Evolutionary conservation across 1,139 yeast species (phyloP), one percentile per base, ranked within the genome.

Genomic region (Pichia sp.): DNA sequence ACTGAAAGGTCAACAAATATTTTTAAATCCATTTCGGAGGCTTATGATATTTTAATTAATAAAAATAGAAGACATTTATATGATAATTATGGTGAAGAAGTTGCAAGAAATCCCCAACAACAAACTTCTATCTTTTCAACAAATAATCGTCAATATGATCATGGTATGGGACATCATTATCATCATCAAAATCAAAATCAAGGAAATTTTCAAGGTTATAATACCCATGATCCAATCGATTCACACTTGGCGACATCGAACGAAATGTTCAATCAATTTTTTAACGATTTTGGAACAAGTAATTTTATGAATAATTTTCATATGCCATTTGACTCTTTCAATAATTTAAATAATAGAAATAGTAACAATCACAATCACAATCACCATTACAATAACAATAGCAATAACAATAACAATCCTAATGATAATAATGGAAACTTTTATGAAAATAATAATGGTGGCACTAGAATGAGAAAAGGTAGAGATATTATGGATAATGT

Each of bases 41-140:
- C 80, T 2, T 75, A 75, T 51, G 78, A 74, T 50, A 59, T 70
- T 25, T 64, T 74, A 48, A 68, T 66, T 29, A 78, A 75, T 53
- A 73, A 70, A 24, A 57, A 50, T 7, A 68, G 64, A 49, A 59
- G 79, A 42, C 60, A 61, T 40, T 63, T 70, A 27, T 76, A 76
- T 54, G 80, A 76, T 52, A 68, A 68, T 45, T 50, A 75, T 73
- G 84, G 82, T 66, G 81, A 75, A 56, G 71, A 72, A 56, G 76
- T 78, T 21, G 43, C 53, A 15, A 43, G 38, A 31, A 61, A 45
- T 19, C 45, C 48, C 9, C 23, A 39, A 15, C 28, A 24, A n/a
- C 41, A 36, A 22, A 41, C 43, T 2, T 19, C 33, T 5, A 27
- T 27, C n/a, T 44, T 44, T 31, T 35, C 45, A 30, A 35, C 42